A percentile compares a stretch with the other conserved stretches of the same genome.
Conservation (phyloP, 306 rosid genomes). For the Cajanus cajan region DNA sequence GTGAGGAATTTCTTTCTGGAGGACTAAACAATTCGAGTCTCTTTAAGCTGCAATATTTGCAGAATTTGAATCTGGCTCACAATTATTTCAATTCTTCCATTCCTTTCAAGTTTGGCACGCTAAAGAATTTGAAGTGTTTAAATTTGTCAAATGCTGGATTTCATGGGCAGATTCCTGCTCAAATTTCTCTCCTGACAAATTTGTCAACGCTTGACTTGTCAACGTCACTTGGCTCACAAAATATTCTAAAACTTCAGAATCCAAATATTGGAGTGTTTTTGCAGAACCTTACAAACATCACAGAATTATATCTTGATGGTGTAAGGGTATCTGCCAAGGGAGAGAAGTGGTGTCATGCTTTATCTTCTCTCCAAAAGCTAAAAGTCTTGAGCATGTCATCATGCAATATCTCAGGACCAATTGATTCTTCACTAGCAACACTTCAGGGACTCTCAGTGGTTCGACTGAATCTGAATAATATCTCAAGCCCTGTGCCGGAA, state of each 20-base stretch:
- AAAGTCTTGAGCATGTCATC: not conserved
- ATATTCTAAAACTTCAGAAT: not conserved
- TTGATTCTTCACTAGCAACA: not conserved
- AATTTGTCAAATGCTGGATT: not conserved
- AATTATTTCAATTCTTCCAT: not conserved
- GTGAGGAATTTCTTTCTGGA: slow-evolving; percentile 18
- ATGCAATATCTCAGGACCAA: not conserved
- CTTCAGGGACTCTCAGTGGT: not conserved
- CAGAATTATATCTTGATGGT: not conserved
- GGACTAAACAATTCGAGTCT: slow-evolving; percentile 32
- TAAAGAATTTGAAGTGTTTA: not conserved
- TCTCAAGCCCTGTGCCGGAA: not conserved
- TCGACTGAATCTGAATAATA: not conserved
- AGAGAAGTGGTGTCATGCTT: not conserved
- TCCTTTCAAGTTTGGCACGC: not conserved
- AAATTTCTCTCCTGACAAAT: not conserved
- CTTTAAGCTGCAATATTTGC: not conserved
- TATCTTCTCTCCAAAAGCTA: not conserved
- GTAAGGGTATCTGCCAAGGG: not conserved
- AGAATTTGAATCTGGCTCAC: not conserved
- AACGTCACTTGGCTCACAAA: not conserved
- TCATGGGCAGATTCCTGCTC: not conserved
- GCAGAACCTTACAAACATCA: not conserved
- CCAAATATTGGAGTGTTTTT: not conserved
- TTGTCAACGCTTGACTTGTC: not conserved